Evolutionary conservation across 805 yeast species (phyloP), one percentile per base, ranked within the genome.

Genomic region (Sugiyamaella marilandica): DNA sequence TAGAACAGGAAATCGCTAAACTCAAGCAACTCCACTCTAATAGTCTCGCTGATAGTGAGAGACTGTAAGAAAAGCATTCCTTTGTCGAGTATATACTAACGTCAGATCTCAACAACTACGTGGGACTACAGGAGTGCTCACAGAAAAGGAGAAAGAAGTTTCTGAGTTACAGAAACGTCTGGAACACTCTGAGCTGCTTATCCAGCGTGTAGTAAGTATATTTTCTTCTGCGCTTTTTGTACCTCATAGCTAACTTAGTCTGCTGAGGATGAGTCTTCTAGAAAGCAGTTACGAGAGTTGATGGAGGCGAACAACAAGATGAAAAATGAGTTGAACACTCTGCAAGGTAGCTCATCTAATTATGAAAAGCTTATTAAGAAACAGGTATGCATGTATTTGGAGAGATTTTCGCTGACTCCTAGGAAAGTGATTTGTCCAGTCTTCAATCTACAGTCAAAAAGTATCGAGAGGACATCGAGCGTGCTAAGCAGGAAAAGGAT

Each of bases 271-370:
- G 61, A 51, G 14, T 41, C 62, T 26, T 73, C 79, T 5, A 68
- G 69, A 54, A 65, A 64, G 31, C 67, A 73, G 34, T 59, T 78
- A 14, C 64, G 70, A 46, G 65, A 70, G 4, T 62, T 76, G 21
- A 62, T 74, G 1, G 67, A 67, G 2, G 85, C 78, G 54, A 81
- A 80, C 57, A 66, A 66, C 26, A 67, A 62, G n/a, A 62, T 80
- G 14, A 66, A 74, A 35, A 62, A 60, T 8, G 72, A 75, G 51
- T 49, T 81, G n/a, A 65, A 67, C 9, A 54, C 65, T 5, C 62
- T 73, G 16, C 73, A 72, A 47, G 65, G 65, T 16, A 70, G 76
- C 1, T 65, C 73, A 7, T 55, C 65, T 1, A 73, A 70, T 44
- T 64, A 70, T 43, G 71, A 64, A 32, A 63, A 65, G 2, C 69